Evolutionary conservation across 2,329 filamentous ascomycete genomes (phyloP).

Genomic region (Epichloe uncinata): DNA sequence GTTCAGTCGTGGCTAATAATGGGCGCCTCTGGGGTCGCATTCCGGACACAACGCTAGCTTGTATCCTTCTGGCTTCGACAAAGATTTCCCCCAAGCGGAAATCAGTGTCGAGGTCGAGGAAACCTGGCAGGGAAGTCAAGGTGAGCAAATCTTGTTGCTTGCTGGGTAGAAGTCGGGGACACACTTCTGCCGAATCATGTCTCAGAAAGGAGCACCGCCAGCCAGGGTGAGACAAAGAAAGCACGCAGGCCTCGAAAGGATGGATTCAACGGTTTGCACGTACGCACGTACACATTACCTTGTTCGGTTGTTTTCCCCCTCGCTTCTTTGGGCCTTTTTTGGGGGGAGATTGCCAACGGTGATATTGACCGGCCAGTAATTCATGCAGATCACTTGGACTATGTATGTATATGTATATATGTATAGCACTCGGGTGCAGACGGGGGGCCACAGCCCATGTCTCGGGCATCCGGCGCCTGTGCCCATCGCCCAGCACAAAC

Average conservation of each 20-base stretch:
- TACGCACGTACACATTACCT: too few species aligned
- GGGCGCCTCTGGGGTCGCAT: slow-evolving; percentile 40
- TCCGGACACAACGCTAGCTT: slow-evolving; percentile 44
- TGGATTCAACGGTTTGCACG: too few species aligned
- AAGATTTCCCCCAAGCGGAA: slow-evolving; percentile 27
- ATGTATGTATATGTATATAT: too few species aligned
- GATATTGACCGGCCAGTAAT: background rate
- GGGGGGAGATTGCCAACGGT: slow-evolving; percentile 18
- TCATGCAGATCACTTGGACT: slow-evolving; percentile 32
- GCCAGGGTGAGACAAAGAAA: too few species aligned
- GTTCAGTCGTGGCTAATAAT: too few species aligned
- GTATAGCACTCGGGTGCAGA: slow-evolving; percentile 42
- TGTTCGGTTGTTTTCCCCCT: background rate
- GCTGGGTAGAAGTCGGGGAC: slow-evolving; percentile 20
- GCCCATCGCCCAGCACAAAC: slow-evolving; percentile 23
- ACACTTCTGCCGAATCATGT: slow-evolving; percentile 35
- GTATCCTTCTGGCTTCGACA: slow-evolving; percentile 42
- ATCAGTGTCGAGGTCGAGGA: slow-evolving; percentile 63
- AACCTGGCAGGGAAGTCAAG: slow-evolving; percentile 51
- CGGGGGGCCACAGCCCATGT: slow-evolving; percentile 26
- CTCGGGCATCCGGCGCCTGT: slow-evolving; percentile 16
- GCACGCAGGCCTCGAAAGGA: background rate
- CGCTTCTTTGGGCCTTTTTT: background rate
- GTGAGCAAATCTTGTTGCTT: background rate
- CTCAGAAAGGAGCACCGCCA: slow-evolving; percentile 29